phyloP scores from a whole-genome alignment of 2,329 filamentous ascomycete genomes.

The Ramularia collo-cygni region DNA sequence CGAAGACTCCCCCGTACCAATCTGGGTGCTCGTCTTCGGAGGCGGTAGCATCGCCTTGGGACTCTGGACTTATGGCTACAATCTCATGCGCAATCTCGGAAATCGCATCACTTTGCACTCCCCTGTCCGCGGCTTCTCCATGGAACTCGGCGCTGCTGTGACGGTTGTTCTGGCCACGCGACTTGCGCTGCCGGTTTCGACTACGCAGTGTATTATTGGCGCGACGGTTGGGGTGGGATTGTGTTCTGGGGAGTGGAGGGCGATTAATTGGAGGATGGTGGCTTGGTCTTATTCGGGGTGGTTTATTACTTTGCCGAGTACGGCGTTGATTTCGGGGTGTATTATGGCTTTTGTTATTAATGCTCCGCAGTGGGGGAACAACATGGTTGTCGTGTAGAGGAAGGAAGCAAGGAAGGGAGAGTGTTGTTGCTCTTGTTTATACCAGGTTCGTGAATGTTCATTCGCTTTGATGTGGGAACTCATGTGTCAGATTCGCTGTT shows the following conservation, averaged over 20 bases:
- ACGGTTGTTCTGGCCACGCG: conserved; percentile 58
- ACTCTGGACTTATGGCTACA: conserved; percentile 56
- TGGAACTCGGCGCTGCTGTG: conserved; percentile 55
- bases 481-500: too few species aligned
- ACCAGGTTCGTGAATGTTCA: too few species aligned
- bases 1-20: conserved; percentile 45
- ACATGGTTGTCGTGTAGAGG: not conserved
- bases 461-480: too few species aligned
- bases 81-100: conserved; percentile 55
- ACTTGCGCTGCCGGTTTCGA: conserved; percentile 55
- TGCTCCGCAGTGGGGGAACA: conserved; percentile 9
- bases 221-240: conserved; percentile 56
- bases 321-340: conserved; percentile 51
- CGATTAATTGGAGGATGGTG: conserved; percentile 58
- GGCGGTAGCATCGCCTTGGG: conserved; percentile 48
- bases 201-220: conserved; percentile 57
- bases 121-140: conserved; percentile 51
- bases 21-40: conserved; percentile 55
- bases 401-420: too few species aligned
- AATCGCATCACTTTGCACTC: conserved; percentile 57
- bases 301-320: conserved; percentile 52
- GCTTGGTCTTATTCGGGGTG: conserved; percentile 53
- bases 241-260: conserved; percentile 50
- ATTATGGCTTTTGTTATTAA: conserved; percentile 49
- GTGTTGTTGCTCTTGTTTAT: too few species aligned